phyloP scores from a whole-genome alignment of 1,284 basidiomycete species.

The Pseudozyma tsukubaensis region DNA sequence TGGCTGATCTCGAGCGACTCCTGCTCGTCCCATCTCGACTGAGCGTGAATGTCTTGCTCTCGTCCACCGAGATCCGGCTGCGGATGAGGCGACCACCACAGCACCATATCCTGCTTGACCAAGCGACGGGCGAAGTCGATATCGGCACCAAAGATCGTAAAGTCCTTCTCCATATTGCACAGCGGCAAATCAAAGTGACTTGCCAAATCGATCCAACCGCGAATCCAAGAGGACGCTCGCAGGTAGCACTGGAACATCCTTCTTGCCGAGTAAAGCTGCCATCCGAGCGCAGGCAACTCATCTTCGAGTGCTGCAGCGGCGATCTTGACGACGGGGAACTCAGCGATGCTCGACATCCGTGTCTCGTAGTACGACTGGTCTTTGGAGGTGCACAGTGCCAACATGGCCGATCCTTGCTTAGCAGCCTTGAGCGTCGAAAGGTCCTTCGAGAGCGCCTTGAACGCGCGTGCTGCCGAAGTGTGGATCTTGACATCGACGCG shows the following conservation, averaged over 20 bases:
- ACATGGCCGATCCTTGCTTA: conserved; percentile 78
- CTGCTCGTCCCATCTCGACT: conserved; percentile 61
- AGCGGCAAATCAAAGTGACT: conserved; percentile 93
- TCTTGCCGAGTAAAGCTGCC: conserved; percentile 72
- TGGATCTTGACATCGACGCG: conserved; percentile 82
- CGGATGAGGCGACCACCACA: conserved; percentile 89
- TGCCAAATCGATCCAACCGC: conserved; percentile 83
- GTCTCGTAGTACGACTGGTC: conserved; percentile 86
- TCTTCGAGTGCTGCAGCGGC: conserved; percentile 80
- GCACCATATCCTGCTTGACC: conserved; percentile 84
- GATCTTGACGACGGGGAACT: conserved; percentile 90
- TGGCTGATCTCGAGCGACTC: conserved; percentile 90
- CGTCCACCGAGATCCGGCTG: conserved; percentile 92
- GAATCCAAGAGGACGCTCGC: conserved; percentile 81
- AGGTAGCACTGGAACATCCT: conserved; percentile 88
- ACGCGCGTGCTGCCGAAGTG: conserved; percentile 79
- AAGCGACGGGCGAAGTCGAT: conserved; percentile 89
- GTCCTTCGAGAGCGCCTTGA: conserved; percentile 90
- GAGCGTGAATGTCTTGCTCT: conserved; percentile 82
- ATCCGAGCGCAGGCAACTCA: conserved; percentile 72
- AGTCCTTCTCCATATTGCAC: conserved; percentile 88
- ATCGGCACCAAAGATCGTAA: conserved; percentile 86
- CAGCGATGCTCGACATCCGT: conserved; percentile 76
- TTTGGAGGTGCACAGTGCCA: conserved; percentile 87
- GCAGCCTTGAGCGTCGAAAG: conserved; percentile 75